Conservation (phyloP, 148 eudicot genomes). For the Beta vulgaris region DNA sequence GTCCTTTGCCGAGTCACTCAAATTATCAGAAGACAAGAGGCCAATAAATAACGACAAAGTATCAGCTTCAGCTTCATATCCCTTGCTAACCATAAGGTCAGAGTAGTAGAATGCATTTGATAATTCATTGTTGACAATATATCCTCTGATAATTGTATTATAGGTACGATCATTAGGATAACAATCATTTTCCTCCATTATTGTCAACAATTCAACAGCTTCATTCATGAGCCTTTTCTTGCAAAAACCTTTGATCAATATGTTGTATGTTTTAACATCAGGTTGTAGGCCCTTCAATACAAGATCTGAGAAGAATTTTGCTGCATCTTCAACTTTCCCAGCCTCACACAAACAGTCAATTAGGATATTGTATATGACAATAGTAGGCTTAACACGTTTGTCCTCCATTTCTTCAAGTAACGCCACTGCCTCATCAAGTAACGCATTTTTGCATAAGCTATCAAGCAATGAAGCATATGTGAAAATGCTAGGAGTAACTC, state of each 20-base stretch:
- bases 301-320: conserved; percentile 4
- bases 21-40: not conserved
- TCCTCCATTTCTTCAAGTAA: not conserved
- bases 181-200: conserved; percentile 1
- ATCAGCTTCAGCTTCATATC: not conserved
- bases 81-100: not conserved
- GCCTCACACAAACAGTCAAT: conserved; percentile 14
- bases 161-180: conserved; percentile 1
- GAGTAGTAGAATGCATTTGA: not conserved
- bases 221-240: conserved; percentile 6
- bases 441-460: conserved; percentile 15
- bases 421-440: conserved; percentile 15
- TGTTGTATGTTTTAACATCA: not conserved
- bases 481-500: not conserved
- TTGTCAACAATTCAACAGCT: conserved; percentile 2
- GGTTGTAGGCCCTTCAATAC: not conserved
- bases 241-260: conserved; percentile 13
- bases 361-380: conserved; percentile 2
- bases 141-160: conserved; percentile 9
- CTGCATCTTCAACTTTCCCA: conserved; percentile 15
- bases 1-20: too few species aligned
- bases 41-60: not conserved
- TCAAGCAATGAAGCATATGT: conserved; percentile 9
- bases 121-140: not conserved
- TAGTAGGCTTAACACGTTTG: not conserved